These are phyloP conservation scores for Stemphylium vesicarium DNA, from an alignment of 2,329 filamentous ascomycete species.

Conservation along the genomic window DNA sequence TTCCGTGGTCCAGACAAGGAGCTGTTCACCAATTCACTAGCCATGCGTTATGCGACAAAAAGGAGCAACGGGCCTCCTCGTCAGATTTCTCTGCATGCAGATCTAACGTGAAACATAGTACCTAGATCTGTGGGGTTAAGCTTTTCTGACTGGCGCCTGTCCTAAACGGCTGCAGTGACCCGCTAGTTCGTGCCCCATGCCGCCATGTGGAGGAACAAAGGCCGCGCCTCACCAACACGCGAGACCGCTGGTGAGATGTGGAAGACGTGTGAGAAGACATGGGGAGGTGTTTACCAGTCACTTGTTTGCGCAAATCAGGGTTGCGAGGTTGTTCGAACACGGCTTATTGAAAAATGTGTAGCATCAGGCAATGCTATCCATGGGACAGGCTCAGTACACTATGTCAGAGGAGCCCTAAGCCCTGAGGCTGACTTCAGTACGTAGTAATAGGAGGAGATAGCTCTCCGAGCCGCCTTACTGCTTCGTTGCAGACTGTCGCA, in stretches of 20 bases:
- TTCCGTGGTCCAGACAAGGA: too few species aligned
- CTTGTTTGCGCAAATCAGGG: neutral
- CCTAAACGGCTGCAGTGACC: conserved; percentile 19
- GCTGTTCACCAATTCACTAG: neutral
- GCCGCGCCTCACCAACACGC: conserved; percentile 2
- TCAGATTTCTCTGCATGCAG: neutral
- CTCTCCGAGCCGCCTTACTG: neutral
- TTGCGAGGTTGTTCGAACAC: neutral
- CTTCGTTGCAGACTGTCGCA: neutral
- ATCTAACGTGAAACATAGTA: conserved; percentile 4
- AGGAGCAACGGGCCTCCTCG: neutral
- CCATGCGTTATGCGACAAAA: neutral
- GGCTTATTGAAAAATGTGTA: too few species aligned
- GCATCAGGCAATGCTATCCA: too few species aligned
- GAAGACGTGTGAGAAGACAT: neutral
- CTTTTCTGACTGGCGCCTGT: conserved; percentile 22
- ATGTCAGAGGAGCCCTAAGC: too few species aligned
- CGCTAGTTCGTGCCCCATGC: conserved; percentile 29
- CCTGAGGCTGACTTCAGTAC: too few species aligned
- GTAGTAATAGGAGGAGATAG: neutral
- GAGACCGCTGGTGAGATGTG: neutral
- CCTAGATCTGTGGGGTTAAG: conserved; percentile 13
- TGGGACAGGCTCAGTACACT: too few species aligned
- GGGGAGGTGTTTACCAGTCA: neutral
- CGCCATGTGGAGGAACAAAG: conserved; percentile 14